Conservation (phyloP, 352 stramenopile species). For the Blastocystis sp. region DNA sequence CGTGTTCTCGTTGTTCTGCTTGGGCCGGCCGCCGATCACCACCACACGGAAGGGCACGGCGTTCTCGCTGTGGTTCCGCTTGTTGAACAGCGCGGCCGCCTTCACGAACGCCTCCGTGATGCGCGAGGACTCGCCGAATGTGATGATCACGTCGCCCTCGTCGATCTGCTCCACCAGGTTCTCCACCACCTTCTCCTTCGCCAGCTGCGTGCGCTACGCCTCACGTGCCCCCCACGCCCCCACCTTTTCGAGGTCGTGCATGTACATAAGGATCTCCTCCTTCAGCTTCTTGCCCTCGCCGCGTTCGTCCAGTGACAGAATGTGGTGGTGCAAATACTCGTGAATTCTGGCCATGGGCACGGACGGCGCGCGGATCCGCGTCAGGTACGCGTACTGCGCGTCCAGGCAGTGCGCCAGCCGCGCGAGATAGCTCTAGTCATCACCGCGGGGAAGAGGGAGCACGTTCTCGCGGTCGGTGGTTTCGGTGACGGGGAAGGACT, state of each 20-base stretch:
- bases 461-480: not conserved
- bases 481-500: not conserved
- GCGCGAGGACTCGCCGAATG: slow-evolving; percentile 31
- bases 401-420: slow-evolving; percentile 1
- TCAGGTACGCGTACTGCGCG: slow-evolving; percentile 18
- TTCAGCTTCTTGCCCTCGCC: not conserved
- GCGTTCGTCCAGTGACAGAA: not conserved
- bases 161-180: slow-evolving; percentile 32
- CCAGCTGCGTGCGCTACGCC: not conserved
- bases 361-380: slow-evolving; percentile 6
- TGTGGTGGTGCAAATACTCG: not conserved
- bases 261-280: not conserved
- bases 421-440: not conserved
- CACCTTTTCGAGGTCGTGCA: slow-evolving; percentile 14
- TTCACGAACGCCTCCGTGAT: slow-evolving; percentile 46
- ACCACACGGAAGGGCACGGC: slow-evolving; percentile 23
- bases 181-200: slow-evolving; percentile 24
- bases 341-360: slow-evolving; percentile 39
- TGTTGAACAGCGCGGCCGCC: not conserved
- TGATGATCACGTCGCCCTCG: slow-evolving; percentile 37
- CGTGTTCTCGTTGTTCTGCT: slow-evolving; percentile 52
- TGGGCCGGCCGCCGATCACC: slow-evolving; percentile 32
- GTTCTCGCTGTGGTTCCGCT: not conserved
- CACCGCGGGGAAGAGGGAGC: not conserved
- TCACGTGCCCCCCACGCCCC: not conserved